Percentiles rank a stretch among this genome's conserved stretches.
phyloP scores from a whole-genome alignment of 2,329 filamentous ascomycete species.

The Penicillium sp. region DNA sequence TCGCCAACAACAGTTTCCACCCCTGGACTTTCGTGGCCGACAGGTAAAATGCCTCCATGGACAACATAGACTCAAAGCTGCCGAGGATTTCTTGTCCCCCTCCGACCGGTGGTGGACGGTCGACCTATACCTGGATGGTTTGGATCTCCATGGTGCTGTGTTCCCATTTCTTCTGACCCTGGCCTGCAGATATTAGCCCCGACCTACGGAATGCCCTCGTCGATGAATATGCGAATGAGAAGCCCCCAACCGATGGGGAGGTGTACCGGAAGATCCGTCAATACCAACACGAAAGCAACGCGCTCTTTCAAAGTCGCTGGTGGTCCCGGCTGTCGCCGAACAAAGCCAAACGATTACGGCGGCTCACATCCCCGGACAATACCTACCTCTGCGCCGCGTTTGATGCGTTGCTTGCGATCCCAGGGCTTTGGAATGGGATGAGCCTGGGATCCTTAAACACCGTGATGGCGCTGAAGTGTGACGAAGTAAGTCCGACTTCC shows the following conservation, averaged over 20 bases:
- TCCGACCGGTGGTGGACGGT: conserved; percentile 26
- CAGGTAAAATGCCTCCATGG: conserved; percentile 25
- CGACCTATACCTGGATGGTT: conserved; percentile 28
- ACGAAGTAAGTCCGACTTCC: conserved; percentile 28
- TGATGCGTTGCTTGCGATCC: conserved; percentile 28
- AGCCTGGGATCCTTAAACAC: conserved; percentile 25
- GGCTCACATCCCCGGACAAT: conserved; percentile 7
- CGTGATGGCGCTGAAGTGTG: conserved; percentile 27
- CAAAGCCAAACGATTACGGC: conserved; percentile 11
- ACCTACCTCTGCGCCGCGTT: conserved; percentile 19
- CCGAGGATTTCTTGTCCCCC: conserved; percentile 15
- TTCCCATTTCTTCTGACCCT: conserved; percentile 1
- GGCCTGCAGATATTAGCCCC: conserved; percentile 20
- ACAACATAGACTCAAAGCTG: conserved; percentile 18
- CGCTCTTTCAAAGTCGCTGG: conserved; percentile 12
- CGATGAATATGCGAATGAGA: conserved; percentile 29
- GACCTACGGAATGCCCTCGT: conserved; percentile 22
- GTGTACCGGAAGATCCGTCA: conserved; percentile 26
- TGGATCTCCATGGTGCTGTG: conserved; percentile 1
- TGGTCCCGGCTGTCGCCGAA: conserved; percentile 10
- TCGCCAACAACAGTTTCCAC: conserved; percentile 9
- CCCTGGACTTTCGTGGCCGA: conserved; percentile 18
- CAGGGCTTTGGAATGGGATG: conserved; percentile 30
- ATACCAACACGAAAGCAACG: conserved; percentile 20
- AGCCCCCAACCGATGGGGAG: conserved; percentile 23